Evolutionary conservation across 2,329 filamentous ascomycete species (phyloP).

Genomic region (Elsinoe necatrix): DNA sequence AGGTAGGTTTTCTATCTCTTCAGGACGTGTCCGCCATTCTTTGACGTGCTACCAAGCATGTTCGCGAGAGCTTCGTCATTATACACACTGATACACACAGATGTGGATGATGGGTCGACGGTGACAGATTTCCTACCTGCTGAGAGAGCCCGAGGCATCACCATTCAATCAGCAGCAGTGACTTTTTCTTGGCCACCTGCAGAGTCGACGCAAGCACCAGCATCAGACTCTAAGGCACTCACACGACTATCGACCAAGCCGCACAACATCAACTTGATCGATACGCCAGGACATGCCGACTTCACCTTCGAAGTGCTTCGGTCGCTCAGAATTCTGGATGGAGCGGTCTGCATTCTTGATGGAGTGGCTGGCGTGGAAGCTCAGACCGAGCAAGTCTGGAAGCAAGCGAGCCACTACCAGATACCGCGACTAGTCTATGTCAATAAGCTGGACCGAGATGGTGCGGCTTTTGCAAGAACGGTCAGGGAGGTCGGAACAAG

Average conservation of each 20-base stretch:
- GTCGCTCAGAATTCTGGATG: conserved; percentile 79
- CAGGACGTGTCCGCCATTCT: not conserved
- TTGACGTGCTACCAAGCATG: not conserved
- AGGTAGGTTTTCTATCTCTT: conserved; percentile 34
- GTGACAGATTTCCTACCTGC: conserved; percentile 95
- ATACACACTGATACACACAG: conserved; percentile 31
- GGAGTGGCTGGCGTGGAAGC: conserved; percentile 92
- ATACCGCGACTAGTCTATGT: conserved; percentile 77
- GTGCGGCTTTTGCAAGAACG: conserved; percentile 72
- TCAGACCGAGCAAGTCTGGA: conserved; percentile 94
- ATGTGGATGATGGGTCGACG: conserved; percentile 93
- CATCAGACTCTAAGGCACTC: not conserved
- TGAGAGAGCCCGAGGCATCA: conserved; percentile 86
- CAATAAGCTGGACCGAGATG: conserved; percentile 79
- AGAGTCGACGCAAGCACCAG: conserved; percentile 23
- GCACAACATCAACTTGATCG: conserved; percentile 82
- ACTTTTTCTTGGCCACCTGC: conserved; percentile 82
- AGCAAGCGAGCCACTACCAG: conserved; percentile 72
- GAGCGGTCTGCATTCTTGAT: conserved; percentile 86
- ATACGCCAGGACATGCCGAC: conserved; percentile 93
- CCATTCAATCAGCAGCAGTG: conserved; percentile 93
- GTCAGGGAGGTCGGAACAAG: conserved; percentile 76
- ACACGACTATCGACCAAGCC: conserved; percentile 40
- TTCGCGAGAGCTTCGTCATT: not conserved
- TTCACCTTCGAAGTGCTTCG: conserved; percentile 95